These are phyloP conservation scores for Lineolata rhizophorae DNA, from an alignment of 495 filamentous ascomycete species.

Conservation along the genomic window DNA sequence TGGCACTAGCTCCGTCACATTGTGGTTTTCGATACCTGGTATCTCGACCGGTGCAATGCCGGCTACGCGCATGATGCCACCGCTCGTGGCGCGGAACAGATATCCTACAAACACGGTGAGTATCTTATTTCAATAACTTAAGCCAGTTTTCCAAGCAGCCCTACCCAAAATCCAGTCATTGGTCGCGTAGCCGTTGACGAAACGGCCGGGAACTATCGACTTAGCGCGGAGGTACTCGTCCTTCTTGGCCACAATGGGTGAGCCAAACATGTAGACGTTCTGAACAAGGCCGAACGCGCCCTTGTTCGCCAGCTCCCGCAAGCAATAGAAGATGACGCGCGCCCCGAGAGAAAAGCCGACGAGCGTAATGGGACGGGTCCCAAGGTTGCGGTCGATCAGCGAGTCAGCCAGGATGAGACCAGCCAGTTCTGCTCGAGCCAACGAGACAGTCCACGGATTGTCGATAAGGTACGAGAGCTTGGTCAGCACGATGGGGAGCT, in stretches of 20 bases:
- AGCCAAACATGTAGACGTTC: conserved; percentile 88
- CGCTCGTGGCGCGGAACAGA: conserved; percentile 82
- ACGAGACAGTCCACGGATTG: conserved; percentile 91
- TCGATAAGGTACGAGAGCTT: conserved; percentile 95
- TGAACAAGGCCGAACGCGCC: conserved; percentile 87
- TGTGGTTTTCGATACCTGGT: conserved; percentile 68
- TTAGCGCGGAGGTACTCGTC: conserved; percentile 74
- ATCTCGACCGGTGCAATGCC: conserved; percentile 73
- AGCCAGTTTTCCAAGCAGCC: background rate
- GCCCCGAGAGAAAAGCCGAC: conserved; percentile 90
- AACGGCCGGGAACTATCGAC: conserved; percentile 66
- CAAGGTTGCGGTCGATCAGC: conserved; percentile 75
- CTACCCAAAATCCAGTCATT: conserved; percentile 88
- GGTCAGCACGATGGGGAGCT: conserved; percentile 74
- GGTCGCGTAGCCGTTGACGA: conserved; percentile 82
- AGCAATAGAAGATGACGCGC: conserved; percentile 78
- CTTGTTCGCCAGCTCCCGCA: conserved; percentile 65
- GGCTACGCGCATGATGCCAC: conserved; percentile 76
- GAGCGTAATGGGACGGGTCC: conserved; percentile 79
- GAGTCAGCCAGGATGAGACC: conserved; percentile 94
- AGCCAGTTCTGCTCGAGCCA: conserved; percentile 68
- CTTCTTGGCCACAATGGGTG: conserved; percentile 73
- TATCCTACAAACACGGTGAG: conserved; percentile 32
- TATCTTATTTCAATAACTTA: conserved; percentile 2
- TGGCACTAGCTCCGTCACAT: conserved; percentile 67